phyloP scores from a whole-genome alignment of 1,284 basidiomycete genomes.

The Rhodotorula sp. region DNA sequence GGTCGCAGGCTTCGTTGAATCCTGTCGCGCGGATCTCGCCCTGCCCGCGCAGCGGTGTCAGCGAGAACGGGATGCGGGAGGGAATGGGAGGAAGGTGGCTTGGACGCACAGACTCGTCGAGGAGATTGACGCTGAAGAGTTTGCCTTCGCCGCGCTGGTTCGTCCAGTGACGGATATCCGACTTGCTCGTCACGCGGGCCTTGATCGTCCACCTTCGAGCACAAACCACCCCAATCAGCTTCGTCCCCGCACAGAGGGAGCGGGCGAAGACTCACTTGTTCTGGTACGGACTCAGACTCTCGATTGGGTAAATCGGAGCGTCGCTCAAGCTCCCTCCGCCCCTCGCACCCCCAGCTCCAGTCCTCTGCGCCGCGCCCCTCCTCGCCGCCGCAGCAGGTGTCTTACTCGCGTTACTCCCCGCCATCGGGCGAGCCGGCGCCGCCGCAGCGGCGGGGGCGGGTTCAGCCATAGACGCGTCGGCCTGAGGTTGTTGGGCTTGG shows the following conservation, averaged over 20 bases:
- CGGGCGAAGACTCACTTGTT: conserved; percentile 62
- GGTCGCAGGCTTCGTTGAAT: conserved; percentile 85
- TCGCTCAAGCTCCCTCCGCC: conserved; percentile 9
- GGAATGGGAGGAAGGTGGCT: background rate
- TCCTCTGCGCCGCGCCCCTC: conserved; percentile 22
- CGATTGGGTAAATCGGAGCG: conserved; percentile 75
- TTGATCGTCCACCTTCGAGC: conserved; percentile 80
- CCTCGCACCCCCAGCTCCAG: background rate
- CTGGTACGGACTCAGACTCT: conserved; percentile 92
- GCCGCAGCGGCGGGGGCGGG: conserved; percentile 4
- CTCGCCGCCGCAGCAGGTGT: conserved; percentile 17
- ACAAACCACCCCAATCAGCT: background rate
- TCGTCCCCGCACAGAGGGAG: background rate
- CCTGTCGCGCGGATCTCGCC: conserved; percentile 89
- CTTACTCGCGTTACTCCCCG: conserved; percentile 37
- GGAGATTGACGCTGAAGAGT: conserved; percentile 85
- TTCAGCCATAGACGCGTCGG: background rate
- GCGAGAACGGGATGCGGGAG: background rate
- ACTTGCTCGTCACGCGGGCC: conserved; percentile 86
- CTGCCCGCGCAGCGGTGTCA: conserved; percentile 27
- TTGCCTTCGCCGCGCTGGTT: conserved; percentile 93
- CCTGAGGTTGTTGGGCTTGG: background rate
- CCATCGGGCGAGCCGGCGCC: background rate
- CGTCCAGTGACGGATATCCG: conserved; percentile 84
- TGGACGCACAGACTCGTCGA: conserved; percentile 76